These are phyloP conservation scores for Schwanniomyces yamadae DNA, from an alignment of 805 yeast genomes.

Conservation along the genomic window DNA sequence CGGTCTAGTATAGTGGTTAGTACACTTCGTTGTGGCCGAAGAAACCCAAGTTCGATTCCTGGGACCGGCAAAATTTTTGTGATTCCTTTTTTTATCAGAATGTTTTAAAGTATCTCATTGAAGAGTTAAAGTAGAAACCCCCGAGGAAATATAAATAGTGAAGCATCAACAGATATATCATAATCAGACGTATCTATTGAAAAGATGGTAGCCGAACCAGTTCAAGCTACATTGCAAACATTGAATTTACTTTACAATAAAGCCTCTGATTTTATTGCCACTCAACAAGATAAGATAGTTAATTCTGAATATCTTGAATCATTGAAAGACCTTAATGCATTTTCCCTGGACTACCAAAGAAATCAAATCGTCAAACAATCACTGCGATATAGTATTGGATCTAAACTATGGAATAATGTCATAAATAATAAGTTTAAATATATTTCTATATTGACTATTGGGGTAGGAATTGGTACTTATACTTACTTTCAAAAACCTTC, in stretches of 20 bases:
- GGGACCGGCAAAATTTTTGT: conserved; percentile 43
- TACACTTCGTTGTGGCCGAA: conserved; percentile 52
- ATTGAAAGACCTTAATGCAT: conserved; percentile 12
- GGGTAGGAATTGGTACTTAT: conserved; percentile 20
- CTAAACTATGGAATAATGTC: conserved; percentile 2
- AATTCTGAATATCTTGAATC: conserved; percentile 16
- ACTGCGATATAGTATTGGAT: neutral
- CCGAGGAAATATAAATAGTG: neutral
- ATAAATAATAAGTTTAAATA: conserved; percentile 6
- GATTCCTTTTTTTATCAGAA: neutral
- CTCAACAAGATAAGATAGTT: conserved; percentile 23
- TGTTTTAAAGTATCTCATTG: neutral
- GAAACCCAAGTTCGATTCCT: conserved; percentile 52
- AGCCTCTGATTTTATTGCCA: conserved; percentile 19
- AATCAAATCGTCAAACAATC: neutral
- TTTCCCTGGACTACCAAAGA: conserved; percentile 2
- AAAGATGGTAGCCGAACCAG: conserved; percentile 46
- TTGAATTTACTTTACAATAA: conserved; percentile 21
- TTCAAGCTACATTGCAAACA: conserved; percentile 35
- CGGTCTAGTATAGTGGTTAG: conserved; percentile 52
- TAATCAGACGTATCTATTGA: neutral
- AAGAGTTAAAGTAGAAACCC: neutral
- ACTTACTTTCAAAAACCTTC: neutral
- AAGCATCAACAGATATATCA: neutral
- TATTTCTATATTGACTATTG: conserved; percentile 22